Conservation (phyloP, 495 filamentous ascomycete species). For the Staphylotrichum tortipilum region DNA sequence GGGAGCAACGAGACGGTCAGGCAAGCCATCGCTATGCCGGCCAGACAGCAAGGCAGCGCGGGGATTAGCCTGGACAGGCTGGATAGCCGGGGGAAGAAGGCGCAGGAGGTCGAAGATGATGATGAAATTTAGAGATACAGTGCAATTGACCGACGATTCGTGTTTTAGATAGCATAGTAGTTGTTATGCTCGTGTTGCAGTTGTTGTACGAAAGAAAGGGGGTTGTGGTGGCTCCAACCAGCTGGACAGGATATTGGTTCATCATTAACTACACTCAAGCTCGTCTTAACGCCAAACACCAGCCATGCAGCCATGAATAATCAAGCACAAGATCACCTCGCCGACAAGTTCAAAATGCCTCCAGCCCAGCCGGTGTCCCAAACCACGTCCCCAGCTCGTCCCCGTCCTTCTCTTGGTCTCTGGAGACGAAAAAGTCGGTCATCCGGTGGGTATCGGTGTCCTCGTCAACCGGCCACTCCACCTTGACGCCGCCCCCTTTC, state of each 20-base stretch:
- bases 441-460: conserved; percentile 53
- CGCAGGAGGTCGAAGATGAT: conserved; percentile 36
- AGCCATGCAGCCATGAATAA: conserved; percentile 9
- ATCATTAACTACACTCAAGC: conserved; percentile 5
- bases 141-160: no score
- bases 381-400: conserved; percentile 57
- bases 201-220: conserved; percentile 4
- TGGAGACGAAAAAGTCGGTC: conserved; percentile 58
- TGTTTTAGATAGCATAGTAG: conserved; percentile 4
- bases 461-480: conserved; percentile 76
- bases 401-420: conserved; percentile 33
- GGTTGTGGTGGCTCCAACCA: no score
- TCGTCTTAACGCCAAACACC: conserved; percentile 8
- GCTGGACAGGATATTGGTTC: conserved; percentile 19
- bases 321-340: neutral
- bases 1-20: conserved; percentile 71
- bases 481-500: conserved; percentile 48
- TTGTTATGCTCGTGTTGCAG: no score
- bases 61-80: conserved; percentile 50
- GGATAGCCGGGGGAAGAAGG: conserved; percentile 53
- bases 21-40: conserved; percentile 67
- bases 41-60: conserved; percentile 30
- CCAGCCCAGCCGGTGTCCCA: conserved; percentile 48
- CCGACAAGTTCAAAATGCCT: conserved; percentile 46
- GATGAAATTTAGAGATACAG: conserved; percentile 42